Base-by-base conservation (phyloP, 345 rosid genomes). In the Sisymbrium irio region DNA sequence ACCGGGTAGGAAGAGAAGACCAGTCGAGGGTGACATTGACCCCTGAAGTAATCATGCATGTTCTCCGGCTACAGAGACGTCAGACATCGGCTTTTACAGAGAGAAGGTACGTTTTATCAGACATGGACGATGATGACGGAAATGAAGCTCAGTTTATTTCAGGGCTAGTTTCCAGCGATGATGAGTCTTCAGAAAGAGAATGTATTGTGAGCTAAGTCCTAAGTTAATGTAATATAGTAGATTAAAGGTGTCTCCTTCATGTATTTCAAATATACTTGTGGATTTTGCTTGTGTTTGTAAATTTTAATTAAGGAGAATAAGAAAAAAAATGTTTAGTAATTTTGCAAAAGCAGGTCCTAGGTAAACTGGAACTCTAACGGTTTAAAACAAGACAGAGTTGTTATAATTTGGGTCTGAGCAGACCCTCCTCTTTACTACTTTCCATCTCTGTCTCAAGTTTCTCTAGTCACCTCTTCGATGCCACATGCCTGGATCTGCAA, bases 21-120 rank as follows among this genome's bases (percentile, higher is more conserved):
- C 79, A 79, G 65, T 81, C 89, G 17, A 80, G 74, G 45, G 81
- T 76, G 22, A 69, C 78, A 27, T 73, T 86, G 13, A 72, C 86
- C n/a, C 88, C 93, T 8, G 89, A 88, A 9, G 91, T 88, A 28
- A 53, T 85, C 42, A 88, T 88, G 96, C 89, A 85, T 39, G 85
- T 86, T 28, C 75, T 86, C 46, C 78, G 91, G 60, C 60, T 88
- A 68, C 91, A 87, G 79, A 83, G 89, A 75, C 85, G 89, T 68
- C 92, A 87, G 62, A 76, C 82, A 0, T 54, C 80, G 22, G 76
- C 77, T 44, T 86, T 76, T 61, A 35, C 73, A 2, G 92, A 89
- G 69, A 83, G 92, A 70, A 83, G 88, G 60, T 76, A 80, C 65
- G 71, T 39, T 72, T 50, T 42, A 5, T 62, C 79, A 17, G 86